phyloP scores from a whole-genome alignment of 768 basidiomycete genomes.

The Psilocybe subaeruginosa region DNA sequence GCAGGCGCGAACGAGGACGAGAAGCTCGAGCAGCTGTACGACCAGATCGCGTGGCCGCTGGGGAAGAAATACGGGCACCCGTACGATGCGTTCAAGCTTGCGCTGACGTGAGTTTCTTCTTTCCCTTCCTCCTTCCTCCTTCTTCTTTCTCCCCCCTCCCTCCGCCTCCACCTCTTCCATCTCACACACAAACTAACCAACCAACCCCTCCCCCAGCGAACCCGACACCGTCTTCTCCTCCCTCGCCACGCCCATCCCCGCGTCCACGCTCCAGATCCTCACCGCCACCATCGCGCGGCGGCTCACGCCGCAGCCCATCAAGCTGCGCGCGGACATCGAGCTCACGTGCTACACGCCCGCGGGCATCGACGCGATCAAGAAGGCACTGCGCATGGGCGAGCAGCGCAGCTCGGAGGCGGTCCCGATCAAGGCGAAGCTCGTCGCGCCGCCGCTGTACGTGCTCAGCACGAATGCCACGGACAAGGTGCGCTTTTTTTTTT shows the following conservation, averaged over 20 bases:
- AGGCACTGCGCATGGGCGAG: slow-evolving; percentile 88
- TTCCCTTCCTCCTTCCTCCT: no score
- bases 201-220: slow-evolving; percentile 31
- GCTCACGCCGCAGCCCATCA: slow-evolving; percentile 97
- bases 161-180: not conserved
- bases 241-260: slow-evolving; percentile 58
- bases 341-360: slow-evolving; percentile 94
- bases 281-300: slow-evolving; percentile 89
- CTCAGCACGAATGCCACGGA: slow-evolving; percentile 96
- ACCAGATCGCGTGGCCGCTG: slow-evolving; percentile 91
- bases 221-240: slow-evolving; percentile 79
- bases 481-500: slow-evolving; percentile 50
- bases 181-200: not conserved
- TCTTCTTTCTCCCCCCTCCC: no score
- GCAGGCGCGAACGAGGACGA: slow-evolving; percentile 69
- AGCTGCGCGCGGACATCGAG: slow-evolving; percentile 97
- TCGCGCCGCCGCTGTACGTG: slow-evolving; percentile 96
- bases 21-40: slow-evolving; percentile 84
- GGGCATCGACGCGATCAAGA: slow-evolving; percentile 96
- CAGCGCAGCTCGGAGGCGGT: slow-evolving; percentile 85
- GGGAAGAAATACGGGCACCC: slow-evolving; percentile 92
- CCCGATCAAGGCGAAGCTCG: slow-evolving; percentile 95
- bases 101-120: slow-evolving; percentile 72
- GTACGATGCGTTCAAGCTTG: slow-evolving; percentile 97
- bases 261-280: slow-evolving; percentile 64